These are phyloP conservation scores for Candida peoriensis DNA, from an alignment of 805 yeast species.

Conservation along the genomic window DNA sequence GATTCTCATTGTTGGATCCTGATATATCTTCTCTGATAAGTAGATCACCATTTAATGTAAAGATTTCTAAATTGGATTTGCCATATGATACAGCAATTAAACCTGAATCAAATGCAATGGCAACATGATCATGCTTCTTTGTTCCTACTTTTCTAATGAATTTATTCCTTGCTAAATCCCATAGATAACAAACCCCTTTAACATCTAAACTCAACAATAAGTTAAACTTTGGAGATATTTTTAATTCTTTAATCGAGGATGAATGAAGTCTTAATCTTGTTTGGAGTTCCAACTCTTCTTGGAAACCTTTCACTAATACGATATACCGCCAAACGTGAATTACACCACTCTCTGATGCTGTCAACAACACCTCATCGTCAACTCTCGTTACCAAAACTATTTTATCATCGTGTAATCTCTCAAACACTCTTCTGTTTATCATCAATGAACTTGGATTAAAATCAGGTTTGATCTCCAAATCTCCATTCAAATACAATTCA, in stretches of 20 bases:
- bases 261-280: conserved; percentile 55
- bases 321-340: conserved; percentile 49
- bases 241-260: conserved; percentile 38
- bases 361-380: conserved; percentile 25
- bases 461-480: conserved; percentile 21
- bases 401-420: conserved; percentile 26
- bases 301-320: conserved; percentile 13
- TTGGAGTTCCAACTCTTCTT: conserved; percentile 34
- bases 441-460: conserved; percentile 17
- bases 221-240: conserved; percentile 47
- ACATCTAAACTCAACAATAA: conserved; percentile 49
- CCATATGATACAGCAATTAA: conserved; percentile 35
- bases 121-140: conserved; percentile 24
- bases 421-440: conserved; percentile 24
- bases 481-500: conserved; percentile 21
- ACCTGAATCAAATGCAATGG: conserved; percentile 54
- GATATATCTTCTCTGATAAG: conserved; percentile 22
- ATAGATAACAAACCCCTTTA: conserved; percentile 49
- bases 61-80: conserved; percentile 30
- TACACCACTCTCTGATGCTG: conserved; percentile 50
- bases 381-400: conserved; percentile 25
- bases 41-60: conserved; percentile 50
- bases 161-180: conserved; percentile 58
- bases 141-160: conserved; percentile 37
- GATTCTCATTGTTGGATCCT: conserved; percentile 10